These are phyloP conservation scores for Rauvolfia tetraphylla DNA, from an alignment of 257 asterid species.

Conservation along the genomic window DNA sequence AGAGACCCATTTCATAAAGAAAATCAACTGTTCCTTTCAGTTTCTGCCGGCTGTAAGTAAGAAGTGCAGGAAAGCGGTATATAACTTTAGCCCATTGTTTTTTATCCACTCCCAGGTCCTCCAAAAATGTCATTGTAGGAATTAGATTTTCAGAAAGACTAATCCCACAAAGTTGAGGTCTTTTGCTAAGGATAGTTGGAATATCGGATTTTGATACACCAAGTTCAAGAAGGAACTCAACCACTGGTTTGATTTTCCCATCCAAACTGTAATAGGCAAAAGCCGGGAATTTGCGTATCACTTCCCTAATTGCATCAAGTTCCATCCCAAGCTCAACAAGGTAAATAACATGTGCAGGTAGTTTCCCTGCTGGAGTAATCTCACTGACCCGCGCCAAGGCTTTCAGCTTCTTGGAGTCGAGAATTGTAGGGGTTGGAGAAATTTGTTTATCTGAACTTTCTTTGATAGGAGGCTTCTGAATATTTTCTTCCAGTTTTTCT, in stretches of 20 bases:
- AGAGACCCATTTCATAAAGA: conserved; percentile 82
- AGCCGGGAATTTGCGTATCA: conserved; percentile 83
- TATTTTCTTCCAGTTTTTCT: conserved; percentile 45
- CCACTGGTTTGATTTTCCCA: conserved; percentile 87
- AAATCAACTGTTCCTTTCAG: conserved; percentile 68
- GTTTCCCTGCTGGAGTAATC: conserved; percentile 55
- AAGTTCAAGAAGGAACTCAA: conserved; percentile 79
- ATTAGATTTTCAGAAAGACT: conserved; percentile 84
- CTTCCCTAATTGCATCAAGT: conserved; percentile 56
- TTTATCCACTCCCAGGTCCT: conserved; percentile 79
- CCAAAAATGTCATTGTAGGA: conserved; percentile 87
- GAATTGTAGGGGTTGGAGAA: conserved; percentile 41
- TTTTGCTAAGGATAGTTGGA: conserved; percentile 60
- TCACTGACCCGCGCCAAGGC: conserved; percentile 82
- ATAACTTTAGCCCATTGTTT: conserved; percentile 91
- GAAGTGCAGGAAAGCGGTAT: conserved; percentile 86
- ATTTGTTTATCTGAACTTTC: conserved; percentile 37
- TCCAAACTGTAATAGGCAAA: conserved; percentile 90
- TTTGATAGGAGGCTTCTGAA: conserved; percentile 27
- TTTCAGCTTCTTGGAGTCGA: conserved; percentile 53
- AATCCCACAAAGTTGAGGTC: conserved; percentile 98
- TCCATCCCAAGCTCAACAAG: conserved; percentile 92
- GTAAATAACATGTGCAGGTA: conserved; percentile 70
- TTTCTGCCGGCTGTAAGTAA: conserved; percentile 80
- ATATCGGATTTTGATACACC: conserved; percentile 69